A percentile compares a stretch with the other conserved stretches of the same genome.
Evolutionary conservation across 306 rosid species (phyloP).

Genomic region (Dryas octopetala): DNA sequence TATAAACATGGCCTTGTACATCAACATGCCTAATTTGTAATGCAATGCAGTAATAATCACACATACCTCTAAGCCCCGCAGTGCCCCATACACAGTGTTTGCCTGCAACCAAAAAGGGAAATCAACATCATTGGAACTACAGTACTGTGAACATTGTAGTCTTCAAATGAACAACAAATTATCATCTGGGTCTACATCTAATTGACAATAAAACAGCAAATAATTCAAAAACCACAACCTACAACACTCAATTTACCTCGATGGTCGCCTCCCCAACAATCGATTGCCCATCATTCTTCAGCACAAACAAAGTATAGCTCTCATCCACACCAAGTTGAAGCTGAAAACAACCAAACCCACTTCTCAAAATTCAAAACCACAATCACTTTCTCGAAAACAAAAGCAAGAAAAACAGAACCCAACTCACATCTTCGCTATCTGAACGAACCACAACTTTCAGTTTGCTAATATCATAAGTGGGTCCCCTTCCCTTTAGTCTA

Average conservation of each 20-base stretch:
- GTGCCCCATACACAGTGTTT: conserved; percentile 56
- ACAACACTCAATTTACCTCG: conserved; percentile 48
- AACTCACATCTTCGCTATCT: conserved; percentile 51
- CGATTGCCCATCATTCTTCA: conserved; percentile 48
- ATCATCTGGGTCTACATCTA: neutral
- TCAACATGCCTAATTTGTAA: neutral
- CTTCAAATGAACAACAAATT: neutral
- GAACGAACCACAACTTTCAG: conserved; percentile 62
- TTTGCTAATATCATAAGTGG: conserved; percentile 40
- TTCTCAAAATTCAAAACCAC: conserved; percentile 27
- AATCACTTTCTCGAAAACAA: conserved; percentile 8
- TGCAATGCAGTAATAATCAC: neutral
- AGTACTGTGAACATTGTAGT: neutral
- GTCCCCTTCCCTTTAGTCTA: conserved; percentile 34
- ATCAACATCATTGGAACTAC: conserved; percentile 19
- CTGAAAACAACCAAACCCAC: conserved; percentile 35
- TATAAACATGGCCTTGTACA: neutral
- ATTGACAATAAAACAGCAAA: neutral
- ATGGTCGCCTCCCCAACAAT: conserved; percentile 55
- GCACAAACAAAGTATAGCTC: conserved; percentile 67
- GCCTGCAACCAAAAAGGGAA: conserved; percentile 38
- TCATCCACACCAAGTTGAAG: conserved; percentile 95
- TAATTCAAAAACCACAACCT: conserved; percentile 4
- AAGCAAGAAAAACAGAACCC: neutral
- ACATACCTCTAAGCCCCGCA: conserved; percentile 61